Evolutionary conservation across 2,329 filamentous ascomycete species (phyloP).

Genomic region (Penicillium oxalicum): DNA sequence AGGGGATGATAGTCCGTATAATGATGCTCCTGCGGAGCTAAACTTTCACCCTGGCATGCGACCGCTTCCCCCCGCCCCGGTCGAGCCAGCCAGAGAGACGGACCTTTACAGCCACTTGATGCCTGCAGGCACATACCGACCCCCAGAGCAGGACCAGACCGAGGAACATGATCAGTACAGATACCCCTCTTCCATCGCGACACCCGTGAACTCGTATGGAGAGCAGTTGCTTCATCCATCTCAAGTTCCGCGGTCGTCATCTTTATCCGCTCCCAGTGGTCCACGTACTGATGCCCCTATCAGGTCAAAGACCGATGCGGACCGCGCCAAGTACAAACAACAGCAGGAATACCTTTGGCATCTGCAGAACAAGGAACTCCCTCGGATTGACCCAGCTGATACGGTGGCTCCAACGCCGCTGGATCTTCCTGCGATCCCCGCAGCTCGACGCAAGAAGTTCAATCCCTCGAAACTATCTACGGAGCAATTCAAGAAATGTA

Average conservation of each 20-base stretch:
- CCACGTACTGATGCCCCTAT: slow-evolving; percentile 76
- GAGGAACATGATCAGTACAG: slow-evolving; percentile 33
- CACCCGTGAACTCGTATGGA: slow-evolving; percentile 49
- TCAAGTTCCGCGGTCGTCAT: slow-evolving; percentile 66
- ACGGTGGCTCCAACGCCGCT: slow-evolving; percentile 53
- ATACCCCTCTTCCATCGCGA: slow-evolving; percentile 31
- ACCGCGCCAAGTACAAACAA: slow-evolving; percentile 52
- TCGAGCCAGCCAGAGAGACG: slow-evolving; percentile 47
- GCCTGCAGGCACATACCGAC: slow-evolving; percentile 55
- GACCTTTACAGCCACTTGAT: slow-evolving; percentile 44
- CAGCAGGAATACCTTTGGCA: slow-evolving; percentile 50
- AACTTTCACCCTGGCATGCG: slow-evolving; percentile 85
- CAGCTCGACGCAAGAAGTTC: slow-evolving; percentile 74
- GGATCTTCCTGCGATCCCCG: slow-evolving; percentile 78
- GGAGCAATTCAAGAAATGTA: slow-evolving; percentile 75
- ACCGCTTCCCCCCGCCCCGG: slow-evolving; percentile 59
- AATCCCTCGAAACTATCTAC: slow-evolving; percentile 75
- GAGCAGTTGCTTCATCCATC: slow-evolving; percentile 40
- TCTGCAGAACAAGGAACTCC: slow-evolving; percentile 39
- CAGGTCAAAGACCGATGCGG: slow-evolving; percentile 88
- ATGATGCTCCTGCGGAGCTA: slow-evolving; percentile 76
- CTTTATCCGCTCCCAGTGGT: slow-evolving; percentile 71
- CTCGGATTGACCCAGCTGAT: slow-evolving; percentile 48
- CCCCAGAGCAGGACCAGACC: slow-evolving; percentile 41
- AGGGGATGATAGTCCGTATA: slow-evolving; percentile 58